These are phyloP conservation scores for Coemansia sp. DNA, from an alignment of 192 early-diverging fungal genomes.

Conservation along the genomic window DNA sequence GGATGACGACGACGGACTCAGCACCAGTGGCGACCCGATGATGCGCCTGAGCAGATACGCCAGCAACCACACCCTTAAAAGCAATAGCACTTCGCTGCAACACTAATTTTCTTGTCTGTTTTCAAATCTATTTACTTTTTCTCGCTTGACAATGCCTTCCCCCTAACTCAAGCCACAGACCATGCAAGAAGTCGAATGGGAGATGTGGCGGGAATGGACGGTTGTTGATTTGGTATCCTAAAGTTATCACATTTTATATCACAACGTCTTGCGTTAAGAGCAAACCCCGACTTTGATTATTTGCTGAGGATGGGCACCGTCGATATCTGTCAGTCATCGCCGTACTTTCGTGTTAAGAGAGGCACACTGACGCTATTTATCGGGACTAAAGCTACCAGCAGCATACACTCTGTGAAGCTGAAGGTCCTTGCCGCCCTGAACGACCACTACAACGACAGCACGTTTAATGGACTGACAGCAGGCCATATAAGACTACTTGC, in stretches of 20 bases:
- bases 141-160: not conserved
- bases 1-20: constrained; percentile 37
- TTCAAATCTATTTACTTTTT: not conserved
- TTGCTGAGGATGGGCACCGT: constrained; percentile 13
- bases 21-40: constrained; percentile 32
- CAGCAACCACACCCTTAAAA: constrained; percentile 24
- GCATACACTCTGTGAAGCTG: constrained; percentile 18
- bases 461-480: constrained; percentile 11
- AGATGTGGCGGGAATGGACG: not conserved
- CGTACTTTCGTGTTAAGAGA: constrained; percentile 50
- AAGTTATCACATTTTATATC: not conserved
- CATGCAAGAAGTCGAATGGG: not conserved
- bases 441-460: constrained; percentile 25
- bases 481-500: constrained; percentile 24
- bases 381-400: constrained; percentile 13
- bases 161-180: not conserved
- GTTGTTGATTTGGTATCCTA: not conserved
- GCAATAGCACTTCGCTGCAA: constrained; percentile 3
- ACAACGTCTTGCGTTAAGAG: no score
- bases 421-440: constrained; percentile 28
- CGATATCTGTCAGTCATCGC: constrained; percentile 24
- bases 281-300: not conserved
- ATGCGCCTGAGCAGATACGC: constrained; percentile 39
- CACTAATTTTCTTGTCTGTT: not conserved
- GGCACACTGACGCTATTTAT: constrained; percentile 44